phyloP scores from a whole-genome alignment of 2,329 filamentous ascomycete genomes.

The Colletotrichum agaves region DNA sequence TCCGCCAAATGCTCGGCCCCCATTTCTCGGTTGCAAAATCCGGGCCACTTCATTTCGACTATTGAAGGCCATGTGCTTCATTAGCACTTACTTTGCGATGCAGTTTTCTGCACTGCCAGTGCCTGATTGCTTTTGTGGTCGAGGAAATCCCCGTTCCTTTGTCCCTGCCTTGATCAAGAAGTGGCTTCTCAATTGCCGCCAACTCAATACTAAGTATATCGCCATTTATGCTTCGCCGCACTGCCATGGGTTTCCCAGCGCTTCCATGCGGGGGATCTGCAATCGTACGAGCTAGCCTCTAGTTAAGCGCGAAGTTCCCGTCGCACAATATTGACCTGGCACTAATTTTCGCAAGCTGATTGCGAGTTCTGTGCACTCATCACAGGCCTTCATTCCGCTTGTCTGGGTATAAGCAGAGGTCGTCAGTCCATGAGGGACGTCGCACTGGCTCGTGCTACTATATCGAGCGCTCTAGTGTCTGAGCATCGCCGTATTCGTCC shows the following conservation, averaged over 20 bases:
- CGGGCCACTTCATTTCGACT: constrained; percentile 17
- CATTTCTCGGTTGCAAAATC: constrained; percentile 1
- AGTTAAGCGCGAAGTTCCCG: background rate
- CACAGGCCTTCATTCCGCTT: background rate
- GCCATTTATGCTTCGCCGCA: background rate
- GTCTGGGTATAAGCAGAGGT: background rate
- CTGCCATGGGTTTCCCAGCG: constrained; percentile 13
- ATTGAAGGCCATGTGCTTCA: constrained; percentile 1
- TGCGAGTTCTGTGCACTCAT: background rate
- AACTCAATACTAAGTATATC: background rate
- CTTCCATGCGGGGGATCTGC: constrained; percentile 24
- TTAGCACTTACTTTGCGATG: background rate
- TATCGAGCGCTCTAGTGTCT: background rate
- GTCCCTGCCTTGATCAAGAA: background rate
- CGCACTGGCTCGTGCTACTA: constrained; percentile 6
- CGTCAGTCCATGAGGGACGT: background rate
- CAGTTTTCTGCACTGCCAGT: background rate
- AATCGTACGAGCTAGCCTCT: constrained; percentile 9
- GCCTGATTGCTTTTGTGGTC: background rate
- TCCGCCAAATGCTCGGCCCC: constrained; percentile 14
- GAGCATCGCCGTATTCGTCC: background rate
- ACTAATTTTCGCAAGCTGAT: constrained; percentile 3
- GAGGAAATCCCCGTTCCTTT: background rate
- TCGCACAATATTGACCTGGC: background rate
- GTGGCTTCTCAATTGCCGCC: background rate